Evolutionary conservation across 192 early-diverging fungal genomes (phyloP), one percentile per base, ranked within the genome.

Genomic region (Coemansia nantahalensis): DNA sequence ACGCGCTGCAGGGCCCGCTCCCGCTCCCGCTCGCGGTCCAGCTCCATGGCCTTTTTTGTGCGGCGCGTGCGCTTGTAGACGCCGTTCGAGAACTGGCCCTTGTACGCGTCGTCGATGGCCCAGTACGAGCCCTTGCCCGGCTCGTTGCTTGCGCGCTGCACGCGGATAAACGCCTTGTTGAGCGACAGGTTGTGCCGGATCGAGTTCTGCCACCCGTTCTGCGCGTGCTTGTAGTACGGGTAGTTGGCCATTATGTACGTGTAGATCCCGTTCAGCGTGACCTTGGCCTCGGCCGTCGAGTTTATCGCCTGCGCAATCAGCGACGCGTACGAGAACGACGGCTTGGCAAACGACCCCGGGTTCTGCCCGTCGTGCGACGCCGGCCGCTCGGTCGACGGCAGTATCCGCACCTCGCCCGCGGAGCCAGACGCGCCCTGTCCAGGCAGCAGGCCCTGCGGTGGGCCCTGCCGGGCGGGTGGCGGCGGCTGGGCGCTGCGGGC

Each of bases 181-280:
- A 96, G 80, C n/a, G 91, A 92, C 30, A 97, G 77, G 66, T 96
- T 96, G 72, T 97, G 95, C 32, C 95, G 84, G 56, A 97, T 90
- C 23, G 93, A 97, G 68, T 97, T 97, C 83, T 94, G 93, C 94
- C 94, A 97, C 16, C 91, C 91, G 70, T 83, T 86, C 37, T 86
- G 83, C 14, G 89, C 83, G 51, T 90, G 84, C 56, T 83, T 77
- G 66, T 89, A 97, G 69, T 91, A 95, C 11, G 92, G 90, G 47
- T 90, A 95, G 45, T 90, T 68, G 13, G 79, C 80, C 26, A 83
- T 82, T 8, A 92, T 86, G 60, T 87, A 93, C 24, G 85, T 82
- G 78, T 95, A 96, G 19, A 95, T 93, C 5, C 88, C 93, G 68
- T 86, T 90, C 19, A 95, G 77, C 5, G 93, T 92, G 62, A 94